Conservation (phyloP, 768 basidiomycete genomes). For the Hygrophorus russula region DNA sequence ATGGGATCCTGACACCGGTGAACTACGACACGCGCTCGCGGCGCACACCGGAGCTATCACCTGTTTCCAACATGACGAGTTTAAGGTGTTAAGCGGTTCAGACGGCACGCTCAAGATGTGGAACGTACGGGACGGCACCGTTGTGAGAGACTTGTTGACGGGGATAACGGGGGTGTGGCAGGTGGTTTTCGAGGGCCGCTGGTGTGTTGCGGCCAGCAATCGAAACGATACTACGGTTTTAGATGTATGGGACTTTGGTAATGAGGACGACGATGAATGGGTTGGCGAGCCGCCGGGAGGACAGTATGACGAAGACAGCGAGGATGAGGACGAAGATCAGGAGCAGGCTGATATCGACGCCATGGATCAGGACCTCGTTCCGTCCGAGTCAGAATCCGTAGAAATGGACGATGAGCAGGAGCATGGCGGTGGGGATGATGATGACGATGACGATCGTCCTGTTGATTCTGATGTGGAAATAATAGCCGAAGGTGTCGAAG, state of each 20-base stretch:
- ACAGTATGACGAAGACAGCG: slow-evolving; percentile 61
- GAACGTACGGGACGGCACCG: slow-evolving; percentile 81
- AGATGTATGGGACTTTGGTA: slow-evolving; percentile 87
- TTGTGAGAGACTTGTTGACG: slow-evolving; percentile 80
- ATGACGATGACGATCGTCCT: slow-evolving; percentile 11
- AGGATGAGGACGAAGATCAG: slow-evolving; percentile 35
- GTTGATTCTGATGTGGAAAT: slow-evolving; percentile 17
- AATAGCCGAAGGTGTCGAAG: slow-evolving; percentile 18
- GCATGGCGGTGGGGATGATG: slow-evolving; percentile 9
- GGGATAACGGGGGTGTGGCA: slow-evolving; percentile 97
- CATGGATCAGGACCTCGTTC: slow-evolving; percentile 59
- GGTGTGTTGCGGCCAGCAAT: slow-evolving; percentile 92
- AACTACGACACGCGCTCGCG: slow-evolving; percentile 68
- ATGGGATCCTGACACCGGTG: slow-evolving; percentile 85
- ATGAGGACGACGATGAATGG: slow-evolving; percentile 69
- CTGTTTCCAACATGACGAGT: slow-evolving; percentile 98
- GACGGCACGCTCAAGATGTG: slow-evolving; percentile 98
- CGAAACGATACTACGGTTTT: slow-evolving; percentile 65
- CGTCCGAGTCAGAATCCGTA: slow-evolving; percentile 31
- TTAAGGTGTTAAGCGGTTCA: slow-evolving; percentile 90
- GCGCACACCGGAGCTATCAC: slow-evolving; percentile 98
- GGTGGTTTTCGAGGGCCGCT: slow-evolving; percentile 87
- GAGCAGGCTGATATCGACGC: slow-evolving; percentile 55
- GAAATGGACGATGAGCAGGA: slow-evolving; percentile 15
- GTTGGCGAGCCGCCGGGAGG: slow-evolving; percentile 68